phyloP scores from a whole-genome alignment of 176 grass and related monocot genomes.

The Coix lacrymajobi region DNA sequence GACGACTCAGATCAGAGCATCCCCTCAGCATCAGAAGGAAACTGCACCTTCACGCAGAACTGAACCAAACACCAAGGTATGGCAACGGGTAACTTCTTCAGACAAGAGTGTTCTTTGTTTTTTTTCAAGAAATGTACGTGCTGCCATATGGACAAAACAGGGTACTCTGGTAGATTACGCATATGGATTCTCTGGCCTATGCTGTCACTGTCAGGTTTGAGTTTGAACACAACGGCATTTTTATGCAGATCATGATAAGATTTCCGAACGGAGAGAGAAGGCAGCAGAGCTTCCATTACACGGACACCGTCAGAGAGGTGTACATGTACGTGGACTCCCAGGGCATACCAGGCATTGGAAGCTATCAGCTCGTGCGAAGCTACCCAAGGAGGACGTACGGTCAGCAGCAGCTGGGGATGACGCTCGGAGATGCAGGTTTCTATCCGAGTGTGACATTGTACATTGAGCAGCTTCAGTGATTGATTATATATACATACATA shows the following conservation, averaged over 20 bases:
- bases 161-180: neutral
- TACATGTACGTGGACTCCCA: slow-evolving; percentile 46
- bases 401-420: slow-evolving; percentile 50
- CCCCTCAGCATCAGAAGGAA: slow-evolving; percentile 20
- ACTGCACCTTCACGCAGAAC: slow-evolving; percentile 26
- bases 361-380: slow-evolving; percentile 42
- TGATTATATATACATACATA: neutral
- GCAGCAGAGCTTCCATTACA: slow-evolving; percentile 39
- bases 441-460: slow-evolving; percentile 61
- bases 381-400: slow-evolving; percentile 65
- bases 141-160: no score
- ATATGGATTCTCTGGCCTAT: neutral
- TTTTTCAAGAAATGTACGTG: neutral
- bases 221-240: neutral
- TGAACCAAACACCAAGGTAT: slow-evolving; percentile 57
- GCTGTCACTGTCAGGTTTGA: neutral
- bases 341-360: slow-evolving; percentile 43
- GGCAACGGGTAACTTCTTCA: neutral
- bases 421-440: slow-evolving; percentile 58
- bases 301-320: slow-evolving; percentile 53
- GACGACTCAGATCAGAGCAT: slow-evolving; percentile 12
- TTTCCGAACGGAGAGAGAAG: slow-evolving; percentile 66
- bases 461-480: slow-evolving; percentile 53
- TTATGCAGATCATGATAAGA: slow-evolving; percentile 67
- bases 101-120: neutral